Evolutionary conservation across 257 asterid genomes (phyloP), one percentile per base, ranked within the genome.

Genomic region (Datura wrightii): DNA sequence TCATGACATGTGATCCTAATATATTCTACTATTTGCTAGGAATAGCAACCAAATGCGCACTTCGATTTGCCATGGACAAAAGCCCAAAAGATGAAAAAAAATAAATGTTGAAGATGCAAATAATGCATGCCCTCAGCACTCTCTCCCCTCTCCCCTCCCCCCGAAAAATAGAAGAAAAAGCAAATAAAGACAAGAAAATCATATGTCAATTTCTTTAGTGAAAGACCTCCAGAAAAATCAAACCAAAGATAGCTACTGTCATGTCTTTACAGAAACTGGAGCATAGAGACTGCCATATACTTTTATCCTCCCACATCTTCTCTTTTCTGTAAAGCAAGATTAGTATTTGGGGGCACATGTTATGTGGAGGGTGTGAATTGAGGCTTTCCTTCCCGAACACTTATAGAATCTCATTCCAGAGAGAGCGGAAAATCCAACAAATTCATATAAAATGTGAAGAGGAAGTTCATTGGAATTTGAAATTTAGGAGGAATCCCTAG

Each of bases 1-100:
- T 74, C 81, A 74, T 74, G 48, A 34, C 48, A 52, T 31, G 48
- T 78, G 63, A 78, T 31, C 82, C 82, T 78, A 15, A 14, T 16
- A 78, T 31, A 76, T 48, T 13, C 59, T 72, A 50, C 48, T 39
- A 78, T 52, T 78, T 52, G 14, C 9, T 34, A 78, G 9, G 16
- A 74, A 19, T 24, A 50, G 13, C 60, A 50, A 76, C 48, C 10
- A 31, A 78, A 78, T 52, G 31, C 5, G 16, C 82, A 78, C 81
- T 6, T 74, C 2, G 0, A 74, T 48, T 74, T 48, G 24, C 19
- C 44, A 1, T 11, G 44, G 60, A 18, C 15, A 4, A 31, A 31
- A 50, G 10, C 14, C 1, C 62, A 50, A 76, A 52, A 50, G 50
- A 50, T 52, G 0, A 0, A 52, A 52, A 0, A 52, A 52, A 76